Conservation (phyloP, 139 green algal genomes). For the Dunaliella sp. region DNA sequence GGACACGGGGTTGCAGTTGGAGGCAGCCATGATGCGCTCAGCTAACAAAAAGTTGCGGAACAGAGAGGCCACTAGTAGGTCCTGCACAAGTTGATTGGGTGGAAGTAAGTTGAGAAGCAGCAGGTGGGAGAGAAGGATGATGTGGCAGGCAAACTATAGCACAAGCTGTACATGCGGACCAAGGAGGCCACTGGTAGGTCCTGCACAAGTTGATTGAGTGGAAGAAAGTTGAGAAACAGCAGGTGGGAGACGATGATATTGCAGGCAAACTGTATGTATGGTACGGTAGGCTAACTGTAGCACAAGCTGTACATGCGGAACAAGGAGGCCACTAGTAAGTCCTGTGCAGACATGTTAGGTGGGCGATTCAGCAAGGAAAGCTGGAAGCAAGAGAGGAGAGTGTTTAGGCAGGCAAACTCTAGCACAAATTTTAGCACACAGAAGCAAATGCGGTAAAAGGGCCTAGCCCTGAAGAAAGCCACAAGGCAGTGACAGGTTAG, state of each 20-base stretch:
- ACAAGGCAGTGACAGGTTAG: too few relatives aligned
- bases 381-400: too few relatives aligned
- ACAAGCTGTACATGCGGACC: constrained; percentile 84
- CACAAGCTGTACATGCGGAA: constrained; percentile 84
- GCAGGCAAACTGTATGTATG: background rate
- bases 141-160: background rate
- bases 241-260: background rate
- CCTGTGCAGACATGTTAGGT: too few relatives aligned
- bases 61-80: constrained; percentile 94
- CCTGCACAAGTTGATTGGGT: constrained; percentile 44
- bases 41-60: constrained; percentile 99
- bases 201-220: constrained; percentile 32
- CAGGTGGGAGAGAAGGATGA: background rate
- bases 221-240: background rate
- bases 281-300: too few relatives aligned
- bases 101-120: background rate
- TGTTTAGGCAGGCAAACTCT: too few relatives aligned
- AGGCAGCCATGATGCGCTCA: constrained; percentile 91
- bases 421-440: too few relatives aligned
- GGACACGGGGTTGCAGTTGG: constrained; percentile 79
- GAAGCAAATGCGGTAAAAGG: too few relatives aligned
- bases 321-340: constrained; percentile 94
- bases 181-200: constrained; percentile 95
- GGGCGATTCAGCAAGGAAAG: too few relatives aligned
- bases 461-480: too few relatives aligned